Evolutionary conservation across 2,329 filamentous ascomycete species (phyloP), one percentile per base, ranked within the genome.

Genomic region (Claviceps paspali): DNA sequence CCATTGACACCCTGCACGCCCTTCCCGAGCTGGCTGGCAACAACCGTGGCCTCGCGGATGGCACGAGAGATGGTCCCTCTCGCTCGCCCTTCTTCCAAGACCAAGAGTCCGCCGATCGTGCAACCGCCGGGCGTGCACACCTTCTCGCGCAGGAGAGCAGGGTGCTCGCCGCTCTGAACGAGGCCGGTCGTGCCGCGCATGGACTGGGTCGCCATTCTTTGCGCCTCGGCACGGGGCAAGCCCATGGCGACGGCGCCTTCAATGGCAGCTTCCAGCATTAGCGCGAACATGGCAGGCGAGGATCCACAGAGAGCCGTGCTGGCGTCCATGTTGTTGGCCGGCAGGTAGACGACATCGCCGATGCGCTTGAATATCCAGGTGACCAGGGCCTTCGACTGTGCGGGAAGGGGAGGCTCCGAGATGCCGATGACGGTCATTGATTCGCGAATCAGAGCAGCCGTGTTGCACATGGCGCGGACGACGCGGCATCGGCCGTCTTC

Each of bases 391-490:
- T 70, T 62, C 22, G 67, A 67, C 14, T 64, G 58, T 1, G 64
- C 52, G 5, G 68, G 63, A 11, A 83, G 62, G 3, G 76, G 67
- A 7, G 76, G 73, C 7, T 62, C 64, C 6, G 68, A 65, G 32
- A 68, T 75, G 33, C 74, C 76, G 46, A 93, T 79, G 38, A 91
- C 76, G 4, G 79, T 88, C 82, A 91, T 91, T 47, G 73, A 78
- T 57, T 92, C 79, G 33, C 82, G 64, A 40, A 92, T 79, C 34
- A 82, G 68, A 19, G 78, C 77, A 9, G 84, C 83, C 0, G 82
- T 87, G 62, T 92, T 92, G 47, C 84, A 84, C 73, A 92, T 85
- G 38, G 80, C 83, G 23, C 84, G 70, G 4, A 92, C 77, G 31
- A 91, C 68, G 29, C 71, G 65, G 56, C 73, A 81, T 28, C 64